A percentile compares a stretch with the other conserved stretches of the same genome.
Evolutionary conservation across 1,284 basidiomycete species (phyloP).

Genomic region (Ustilago lituana): DNA sequence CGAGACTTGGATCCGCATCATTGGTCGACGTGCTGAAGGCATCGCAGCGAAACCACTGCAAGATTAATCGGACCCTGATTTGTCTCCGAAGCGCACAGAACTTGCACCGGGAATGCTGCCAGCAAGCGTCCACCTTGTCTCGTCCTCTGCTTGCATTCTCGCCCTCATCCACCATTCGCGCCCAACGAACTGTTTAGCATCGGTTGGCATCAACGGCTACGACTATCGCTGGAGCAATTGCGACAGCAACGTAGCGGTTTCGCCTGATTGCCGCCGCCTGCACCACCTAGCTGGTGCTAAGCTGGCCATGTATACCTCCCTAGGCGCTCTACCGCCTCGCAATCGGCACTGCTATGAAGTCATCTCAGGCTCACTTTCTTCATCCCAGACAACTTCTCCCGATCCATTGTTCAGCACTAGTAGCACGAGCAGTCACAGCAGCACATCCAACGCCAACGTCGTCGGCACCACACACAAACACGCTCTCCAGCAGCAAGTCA

Average conservation of each 20-base stretch:
- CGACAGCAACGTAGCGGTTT: background rate
- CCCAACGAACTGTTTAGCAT: background rate
- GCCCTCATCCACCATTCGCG: slow-evolving; percentile 19
- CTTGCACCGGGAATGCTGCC: too few species aligned
- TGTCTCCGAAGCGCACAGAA: slow-evolving; percentile 24
- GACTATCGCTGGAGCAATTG: too few species aligned
- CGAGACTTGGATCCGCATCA: too few species aligned
- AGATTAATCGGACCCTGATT: slow-evolving; percentile 34
- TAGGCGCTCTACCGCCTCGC: slow-evolving; percentile 9
- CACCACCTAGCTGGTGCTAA: slow-evolving; percentile 6
- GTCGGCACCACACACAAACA: background rate
- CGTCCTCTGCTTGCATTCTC: slow-evolving; percentile 15
- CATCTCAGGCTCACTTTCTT: slow-evolving; percentile 12
- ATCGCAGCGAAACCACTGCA: too few species aligned
- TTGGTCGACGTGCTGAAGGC: too few species aligned
- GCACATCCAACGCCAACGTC: slow-evolving; percentile 1
- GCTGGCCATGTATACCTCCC: slow-evolving; percentile 14
- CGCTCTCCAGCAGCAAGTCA: background rate
- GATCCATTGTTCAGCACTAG: slow-evolving; percentile 13
- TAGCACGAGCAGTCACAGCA: slow-evolving; percentile 12
- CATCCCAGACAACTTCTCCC: slow-evolving; percentile 13
- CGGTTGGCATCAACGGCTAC: background rate
- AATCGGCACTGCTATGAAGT: slow-evolving; percentile 2
- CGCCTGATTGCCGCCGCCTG: background rate
- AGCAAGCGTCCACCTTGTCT: too few species aligned